Base-by-base conservation (phyloP, 495 filamentous ascomycete genomes). In the Podospora comata region DNA sequence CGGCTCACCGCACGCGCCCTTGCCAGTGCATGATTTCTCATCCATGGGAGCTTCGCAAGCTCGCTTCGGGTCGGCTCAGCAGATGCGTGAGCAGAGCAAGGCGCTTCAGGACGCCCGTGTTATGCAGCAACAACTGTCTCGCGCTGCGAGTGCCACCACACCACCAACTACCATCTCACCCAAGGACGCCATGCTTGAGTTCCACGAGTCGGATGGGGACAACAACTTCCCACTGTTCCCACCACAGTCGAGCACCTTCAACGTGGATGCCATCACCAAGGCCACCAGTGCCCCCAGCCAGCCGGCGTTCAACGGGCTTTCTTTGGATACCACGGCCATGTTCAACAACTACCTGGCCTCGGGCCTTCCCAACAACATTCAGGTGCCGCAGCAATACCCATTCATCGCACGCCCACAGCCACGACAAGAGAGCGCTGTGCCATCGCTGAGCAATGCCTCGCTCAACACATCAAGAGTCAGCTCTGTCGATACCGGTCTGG, bases 161-260 rank as follows among this genome's bases (percentile, higher is more conserved):
- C 88, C 92, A 0, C 92, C 92, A 75, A 97, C 96, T 4, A 97
- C 96, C 5, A 97, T 99, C 64, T 99, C 95, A 16, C 95, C 95
- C 34, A 96, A 97, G 82, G 95, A 98, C 73, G 92, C 93, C 4
- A 76, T 94, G 68, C 81, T 96, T 67, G 94, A 97, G 28, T 97
- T 92, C 76, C 84, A 89, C 66, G 91, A 93, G 57, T 78, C 84
- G 7, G 87, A 91, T 16, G 90, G 89, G 0, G 89, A 90, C 64
- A 79, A 85, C 6, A 85, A 85, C 66, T 85, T 90, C 70, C 87
- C 91, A 48, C 78, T 96, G 34, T 94, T 93, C 78, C 87, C 90
- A 34, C 76, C 75, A 76, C 70, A 85, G 20, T 56, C 68, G 11
- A 74, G 60, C 55, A 72, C 65, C 30, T 81, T 76, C 62, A 64